Conservation (phyloP, 2,329 filamentous ascomycete species). For the Nannizziopsis barbatae region DNA sequence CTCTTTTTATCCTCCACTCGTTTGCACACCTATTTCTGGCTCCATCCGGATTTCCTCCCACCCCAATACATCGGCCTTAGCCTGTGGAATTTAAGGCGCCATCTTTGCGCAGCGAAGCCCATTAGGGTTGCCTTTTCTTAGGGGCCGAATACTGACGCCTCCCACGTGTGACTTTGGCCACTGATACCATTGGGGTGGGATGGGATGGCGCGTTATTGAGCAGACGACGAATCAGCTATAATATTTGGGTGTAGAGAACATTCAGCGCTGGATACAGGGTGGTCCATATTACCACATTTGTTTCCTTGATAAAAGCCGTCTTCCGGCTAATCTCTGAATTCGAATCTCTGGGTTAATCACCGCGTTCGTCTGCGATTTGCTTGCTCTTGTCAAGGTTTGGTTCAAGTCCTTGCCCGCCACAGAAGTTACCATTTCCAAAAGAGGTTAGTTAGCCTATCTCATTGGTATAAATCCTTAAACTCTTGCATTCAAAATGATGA, state of each 20-base stretch:
- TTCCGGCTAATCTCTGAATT: not conserved
- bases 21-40: not conserved
- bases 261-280: too few relatives aligned
- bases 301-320: not conserved
- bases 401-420: not conserved
- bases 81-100: not conserved
- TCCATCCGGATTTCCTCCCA: not conserved
- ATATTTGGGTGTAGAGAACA: not conserved
- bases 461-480: constrained; percentile 1
- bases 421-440: not conserved
- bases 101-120: not conserved
- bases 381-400: constrained; percentile 4
- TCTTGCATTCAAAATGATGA: not conserved
- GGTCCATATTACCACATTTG: too few relatives aligned
- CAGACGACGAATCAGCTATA: not conserved
- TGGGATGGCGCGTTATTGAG: constrained; percentile 2
- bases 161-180: not conserved
- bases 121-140: not conserved
- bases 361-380: constrained; percentile 1
- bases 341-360: not conserved
- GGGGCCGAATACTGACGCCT: not conserved
- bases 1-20: not conserved
- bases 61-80: constrained; percentile 2
- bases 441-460: constrained; percentile 1
- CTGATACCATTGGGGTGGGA: constrained; percentile 6